A percentile compares a stretch with the other conserved stretches of the same genome.
Evolutionary conservation across 306 rosid genomes (phyloP).

Genomic region (Quillaja saponaria): DNA sequence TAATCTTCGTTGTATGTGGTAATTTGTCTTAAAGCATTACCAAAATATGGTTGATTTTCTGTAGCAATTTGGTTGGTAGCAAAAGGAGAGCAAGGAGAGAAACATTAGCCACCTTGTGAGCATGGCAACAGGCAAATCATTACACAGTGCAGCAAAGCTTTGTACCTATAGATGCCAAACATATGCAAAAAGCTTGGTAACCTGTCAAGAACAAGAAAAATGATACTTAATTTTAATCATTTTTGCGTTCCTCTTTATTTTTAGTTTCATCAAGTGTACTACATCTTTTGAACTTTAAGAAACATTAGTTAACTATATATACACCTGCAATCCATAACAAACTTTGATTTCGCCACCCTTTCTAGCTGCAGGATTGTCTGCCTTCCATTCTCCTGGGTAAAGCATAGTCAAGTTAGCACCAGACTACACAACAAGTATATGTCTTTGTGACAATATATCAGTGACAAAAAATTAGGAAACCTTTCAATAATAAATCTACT

Average conservation of each 20-base stretch:
- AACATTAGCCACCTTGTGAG: conserved; percentile 29
- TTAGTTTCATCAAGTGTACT: not conserved
- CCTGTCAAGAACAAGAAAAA: conserved; percentile 61
- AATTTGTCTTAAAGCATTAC: too few relatives aligned
- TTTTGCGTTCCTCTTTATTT: not conserved
- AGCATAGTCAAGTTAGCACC: conserved; percentile 22
- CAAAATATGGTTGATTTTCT: not conserved
- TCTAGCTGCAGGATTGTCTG: conserved; percentile 87
- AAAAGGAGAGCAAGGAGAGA: not conserved
- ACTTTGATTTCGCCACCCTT: conserved; percentile 72
- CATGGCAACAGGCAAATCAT: conserved; percentile 3
- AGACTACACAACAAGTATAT: not conserved
- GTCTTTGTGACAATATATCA: not conserved
- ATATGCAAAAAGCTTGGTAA: conserved; percentile 89
- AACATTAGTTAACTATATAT: conserved; percentile 8
- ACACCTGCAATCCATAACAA: conserved; percentile 92
- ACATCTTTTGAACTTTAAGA: not conserved
- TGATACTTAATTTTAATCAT: conserved; percentile 6
- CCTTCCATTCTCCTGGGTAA: conserved; percentile 64
- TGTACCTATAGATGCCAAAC: conserved; percentile 84
- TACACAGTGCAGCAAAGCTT: conserved; percentile 81
- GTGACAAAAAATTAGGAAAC: too few relatives aligned
- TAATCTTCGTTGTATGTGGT: too few relatives aligned
- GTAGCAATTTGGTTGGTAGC: not conserved
- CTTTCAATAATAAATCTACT: too few relatives aligned